These are phyloP conservation scores for Fusarium poae DNA, from an alignment of 2,329 filamentous ascomycete genomes.

Conservation along the genomic window DNA sequence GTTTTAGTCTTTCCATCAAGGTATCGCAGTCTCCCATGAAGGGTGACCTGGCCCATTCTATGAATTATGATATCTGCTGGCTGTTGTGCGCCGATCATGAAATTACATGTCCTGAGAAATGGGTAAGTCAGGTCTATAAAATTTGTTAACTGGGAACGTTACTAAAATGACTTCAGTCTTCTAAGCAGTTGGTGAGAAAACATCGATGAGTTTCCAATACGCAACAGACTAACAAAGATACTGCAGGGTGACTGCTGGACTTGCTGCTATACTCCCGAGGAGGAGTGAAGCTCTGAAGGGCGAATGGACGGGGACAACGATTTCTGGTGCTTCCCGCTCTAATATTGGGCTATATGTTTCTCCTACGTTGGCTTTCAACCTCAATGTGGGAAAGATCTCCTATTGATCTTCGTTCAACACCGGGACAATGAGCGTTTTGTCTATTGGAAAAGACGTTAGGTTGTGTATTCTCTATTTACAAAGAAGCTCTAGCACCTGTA, in stretches of 20 bases:
- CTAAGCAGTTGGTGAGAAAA: not conserved
- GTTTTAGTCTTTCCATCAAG: constrained; percentile 19
- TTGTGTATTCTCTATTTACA: not conserved
- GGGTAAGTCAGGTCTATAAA: not conserved
- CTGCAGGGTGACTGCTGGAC: constrained; percentile 12
- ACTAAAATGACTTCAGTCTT: not conserved
- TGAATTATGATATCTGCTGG: not conserved
- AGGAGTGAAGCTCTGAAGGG: too few relatives aligned
- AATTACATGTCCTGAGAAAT: not conserved
- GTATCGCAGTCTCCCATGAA: not conserved
- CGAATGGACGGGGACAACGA: not conserved
- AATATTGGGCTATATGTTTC: rapidly evolving
- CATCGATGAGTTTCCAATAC: not conserved
- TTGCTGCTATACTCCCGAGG: not conserved
- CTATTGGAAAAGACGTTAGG: not conserved
- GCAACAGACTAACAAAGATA: not conserved
- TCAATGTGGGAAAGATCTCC: rapidly evolving
- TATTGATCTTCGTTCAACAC: not conserved
- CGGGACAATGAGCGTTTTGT: rapidly evolving
- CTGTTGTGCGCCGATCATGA: not conserved
- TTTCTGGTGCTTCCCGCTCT: not conserved
- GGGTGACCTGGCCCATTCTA: rapidly evolving
- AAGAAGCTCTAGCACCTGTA: not conserved
- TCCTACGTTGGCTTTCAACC: not conserved
- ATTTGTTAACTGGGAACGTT: rapidly evolving